Evolutionary conservation across 2,329 filamentous ascomycete genomes (phyloP).

Genomic region (Aspergillus sojae): DNA sequence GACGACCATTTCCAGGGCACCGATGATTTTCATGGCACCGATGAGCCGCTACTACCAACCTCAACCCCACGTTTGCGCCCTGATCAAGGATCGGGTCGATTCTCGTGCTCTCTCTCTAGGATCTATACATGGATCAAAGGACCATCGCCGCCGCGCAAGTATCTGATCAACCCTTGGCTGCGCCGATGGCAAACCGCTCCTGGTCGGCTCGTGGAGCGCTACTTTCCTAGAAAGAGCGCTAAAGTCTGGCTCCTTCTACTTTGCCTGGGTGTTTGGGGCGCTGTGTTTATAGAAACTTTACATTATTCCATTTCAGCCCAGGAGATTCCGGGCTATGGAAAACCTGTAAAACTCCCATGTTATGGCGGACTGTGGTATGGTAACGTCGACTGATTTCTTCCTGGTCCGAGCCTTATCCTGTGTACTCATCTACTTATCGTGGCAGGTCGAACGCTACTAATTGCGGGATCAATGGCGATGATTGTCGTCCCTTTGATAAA

Average conservation of each 20-base stretch:
- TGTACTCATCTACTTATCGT: constrained; percentile 9
- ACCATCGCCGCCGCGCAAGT: constrained; percentile 34
- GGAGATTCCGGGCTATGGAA: constrained; percentile 36
- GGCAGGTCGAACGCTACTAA: constrained; percentile 38
- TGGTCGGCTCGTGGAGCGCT: constrained; percentile 33
- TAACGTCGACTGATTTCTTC: constrained; percentile 33
- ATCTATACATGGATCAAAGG: constrained; percentile 33
- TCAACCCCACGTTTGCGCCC: constrained; percentile 10
- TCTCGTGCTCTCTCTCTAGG: constrained; percentile 28
- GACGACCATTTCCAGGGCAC: constrained; percentile 15
- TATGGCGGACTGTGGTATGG: constrained; percentile 43
- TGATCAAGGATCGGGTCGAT: constrained; percentile 12
- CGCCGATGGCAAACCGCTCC: constrained; percentile 37
- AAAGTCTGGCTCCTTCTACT: constrained; percentile 31
- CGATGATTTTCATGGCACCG: constrained; percentile 19
- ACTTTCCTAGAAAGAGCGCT: constrained; percentile 26
- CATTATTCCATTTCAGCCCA: constrained; percentile 34
- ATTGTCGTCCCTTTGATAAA: constrained; percentile 60
- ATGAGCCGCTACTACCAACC: constrained; percentile 26
- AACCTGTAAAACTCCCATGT: constrained; percentile 40
- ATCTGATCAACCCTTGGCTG: constrained; percentile 39
- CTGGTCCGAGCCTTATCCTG: neutral
- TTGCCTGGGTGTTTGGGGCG: constrained; percentile 34
- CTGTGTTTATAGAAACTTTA: constrained; percentile 35
- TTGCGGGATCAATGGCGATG: constrained; percentile 61